Evolutionary conservation across 2,329 filamentous ascomycete genomes (phyloP).

Genomic region (Pestalotiopsis sp.): DNA sequence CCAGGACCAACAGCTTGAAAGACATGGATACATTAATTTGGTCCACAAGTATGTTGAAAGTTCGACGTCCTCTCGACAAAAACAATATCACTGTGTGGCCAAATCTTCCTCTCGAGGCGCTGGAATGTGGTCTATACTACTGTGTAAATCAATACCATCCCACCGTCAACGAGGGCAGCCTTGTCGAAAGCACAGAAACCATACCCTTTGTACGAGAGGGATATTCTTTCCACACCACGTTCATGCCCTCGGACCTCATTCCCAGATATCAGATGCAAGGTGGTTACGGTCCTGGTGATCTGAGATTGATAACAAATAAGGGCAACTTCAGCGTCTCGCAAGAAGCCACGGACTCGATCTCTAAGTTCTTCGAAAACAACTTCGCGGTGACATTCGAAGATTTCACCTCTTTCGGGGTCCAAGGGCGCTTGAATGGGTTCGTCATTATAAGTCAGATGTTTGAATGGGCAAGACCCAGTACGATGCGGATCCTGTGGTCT

Average conservation of each 20-base stretch:
- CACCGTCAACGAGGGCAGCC: background rate
- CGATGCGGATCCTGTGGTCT: background rate
- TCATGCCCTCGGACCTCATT: too few species aligned
- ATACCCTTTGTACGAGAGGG: background rate
- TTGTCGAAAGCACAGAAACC: background rate
- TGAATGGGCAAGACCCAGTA: background rate
- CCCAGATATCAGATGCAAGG: too few species aligned
- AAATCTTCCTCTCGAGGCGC: background rate
- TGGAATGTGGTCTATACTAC: constrained; percentile 9
- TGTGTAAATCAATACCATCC: constrained; percentile 1
- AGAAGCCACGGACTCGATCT: background rate
- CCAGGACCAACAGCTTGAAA: background rate
- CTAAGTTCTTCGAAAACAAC: background rate
- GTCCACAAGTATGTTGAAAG: background rate
- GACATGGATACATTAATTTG: constrained; percentile 8
- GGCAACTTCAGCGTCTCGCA: too few species aligned
- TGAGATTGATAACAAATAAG: too few species aligned
- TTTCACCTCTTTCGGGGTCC: background rate
- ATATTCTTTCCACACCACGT: too few species aligned
- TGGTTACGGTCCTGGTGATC: too few species aligned
- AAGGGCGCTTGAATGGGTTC: background rate
- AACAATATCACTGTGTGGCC: background rate
- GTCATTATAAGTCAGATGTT: background rate
- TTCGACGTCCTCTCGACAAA: background rate
- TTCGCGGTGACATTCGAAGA: background rate